Base-by-base conservation (phyloP, 2,329 filamentous ascomycete genomes). In the Ascochyta pisi region DNA sequence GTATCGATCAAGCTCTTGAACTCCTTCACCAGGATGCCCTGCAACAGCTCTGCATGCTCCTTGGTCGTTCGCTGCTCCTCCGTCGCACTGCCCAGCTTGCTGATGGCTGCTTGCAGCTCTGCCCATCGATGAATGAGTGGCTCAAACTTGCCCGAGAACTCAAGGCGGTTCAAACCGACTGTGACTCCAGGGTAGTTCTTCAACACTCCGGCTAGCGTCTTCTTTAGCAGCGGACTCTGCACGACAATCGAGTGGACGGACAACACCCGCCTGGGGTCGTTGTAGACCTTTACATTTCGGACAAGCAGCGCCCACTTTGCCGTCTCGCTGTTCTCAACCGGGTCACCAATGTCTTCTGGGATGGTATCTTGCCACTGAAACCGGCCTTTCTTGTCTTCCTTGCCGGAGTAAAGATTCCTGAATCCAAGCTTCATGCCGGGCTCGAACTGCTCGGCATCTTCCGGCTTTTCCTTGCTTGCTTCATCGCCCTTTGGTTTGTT, bases 81-180 rank as follows among this genome's bases (percentile, higher is more conserved):
- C 41, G 40, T 41, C 50, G 47, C 42, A 65, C 19, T 55, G n/a
- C 47, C 42, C 19, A 56, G 19, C 33, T 39, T 56, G 33, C 42
- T 39, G 22, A 51, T 48, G 22, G 53, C 53, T 34, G 41, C 47
- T 6, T 63, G 49, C 33, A 79, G 61, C 37, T 72, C 64, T 2
- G 63, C 73, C 86, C 87, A 90, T 19, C 87, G 82, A 71, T 90
- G 86, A 31, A 89, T 83, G 50, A 90, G 84, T 0, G 84, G 84
- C 61, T 83, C 77, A 58, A 89, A 90, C 0, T 85, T 85, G 0
- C 81, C 82, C 7, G 75, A 70, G 57, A 90, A 89, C 51, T 84
- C 83, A 1, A 90, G 77, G 1, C 84, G 80, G n/a, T 85, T 79
- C 24, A 90, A 76, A 10, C 79, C 80, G 31, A 83, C 82, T 2